Base-by-base conservation (phyloP, 208 protist species). In the Eutreptiella sp. region DNA sequence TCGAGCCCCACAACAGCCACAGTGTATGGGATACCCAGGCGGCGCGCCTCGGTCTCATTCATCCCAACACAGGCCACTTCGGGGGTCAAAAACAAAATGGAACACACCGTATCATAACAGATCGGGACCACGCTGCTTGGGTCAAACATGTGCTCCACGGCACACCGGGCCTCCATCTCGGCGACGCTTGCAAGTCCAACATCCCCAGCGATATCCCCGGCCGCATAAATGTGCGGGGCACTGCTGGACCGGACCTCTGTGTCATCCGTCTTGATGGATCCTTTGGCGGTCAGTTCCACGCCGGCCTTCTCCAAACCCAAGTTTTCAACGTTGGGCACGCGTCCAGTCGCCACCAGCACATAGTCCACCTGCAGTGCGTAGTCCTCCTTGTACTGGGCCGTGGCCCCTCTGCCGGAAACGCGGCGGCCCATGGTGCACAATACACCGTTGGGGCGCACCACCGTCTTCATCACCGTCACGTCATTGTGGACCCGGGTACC, bases 141-240 rank as follows among this genome's bases (percentile, higher is more conserved):
- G 47, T 74, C 75, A 42, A 74, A 86, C 64, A 86, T 83, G 39
- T 76, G 76, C 21, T 86, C 66, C 42, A 83, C 60, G 16, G 72
- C 72, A 16, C 66, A 69, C 29, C 59, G 69, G 19, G 72, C 80
- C 19, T 76, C 57, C 1, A 68, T 66, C 58, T 81, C 72, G 4
- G 67, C 80, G 23, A 76, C 52, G 53, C 77, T 73, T 29, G 81
- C 77, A 35, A 68, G 48, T 38, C 50, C 53, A 52, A 66, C 46
- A 24, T 53, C 63, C 21, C 39, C 61, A 1, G 68, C 64, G 16
- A 68, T 77, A 36, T 86, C 80, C 9, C 80, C 80, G 28, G 81
- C 59, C 62, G 69, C 77, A 73, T 82, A 86, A 39, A 86, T 86
- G 55, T 86, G 77, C 77, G 23, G 54, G 46, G 67, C 77, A 83